A percentile compares a stretch with the other conserved stretches of the same genome.
phyloP scores from a whole-genome alignment of 2,329 filamentous ascomycete species.

The Trichoderma koningii region DNA sequence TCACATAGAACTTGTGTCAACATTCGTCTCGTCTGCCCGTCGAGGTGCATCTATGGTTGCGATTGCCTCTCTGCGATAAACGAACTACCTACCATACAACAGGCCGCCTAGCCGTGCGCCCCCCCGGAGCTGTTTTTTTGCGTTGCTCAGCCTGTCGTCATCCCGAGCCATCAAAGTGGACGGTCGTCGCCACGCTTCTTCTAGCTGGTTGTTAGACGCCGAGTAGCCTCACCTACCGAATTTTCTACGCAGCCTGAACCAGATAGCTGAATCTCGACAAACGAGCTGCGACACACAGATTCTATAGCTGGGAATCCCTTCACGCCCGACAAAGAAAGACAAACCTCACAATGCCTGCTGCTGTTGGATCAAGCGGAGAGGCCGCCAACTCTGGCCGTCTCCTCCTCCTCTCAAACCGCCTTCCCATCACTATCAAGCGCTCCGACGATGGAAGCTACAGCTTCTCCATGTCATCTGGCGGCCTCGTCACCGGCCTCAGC shows the following conservation, averaged over 20 bases:
- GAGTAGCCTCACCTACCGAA: neutral
- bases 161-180: slow-evolving; percentile 16
- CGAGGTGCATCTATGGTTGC: neutral
- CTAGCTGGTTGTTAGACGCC: neutral
- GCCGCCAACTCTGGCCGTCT: slow-evolving; percentile 54
- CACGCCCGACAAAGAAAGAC: neutral
- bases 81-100: neutral
- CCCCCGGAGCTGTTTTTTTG: slow-evolving; percentile 13
- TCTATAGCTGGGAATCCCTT: neutral
- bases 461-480: slow-evolving; percentile 96
- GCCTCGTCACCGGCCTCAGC: slow-evolving; percentile 89
- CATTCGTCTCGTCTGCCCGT: neutral
- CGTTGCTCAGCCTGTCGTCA: slow-evolving; percentile 25
- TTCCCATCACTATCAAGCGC: slow-evolving; percentile 95
- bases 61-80: slow-evolving; percentile 5
- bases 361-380: slow-evolving; percentile 40
- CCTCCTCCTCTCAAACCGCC: slow-evolving; percentile 87
- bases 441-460: slow-evolving; percentile 88
- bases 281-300: neutral
- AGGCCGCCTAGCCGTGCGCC: slow-evolving; percentile 4
- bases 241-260: neutral
- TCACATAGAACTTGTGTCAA: neutral
- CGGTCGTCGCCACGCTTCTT: slow-evolving; percentile 18
- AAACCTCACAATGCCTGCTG: slow-evolving; percentile 38
- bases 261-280: neutral